phyloP scores from a whole-genome alignment of 306 rosid genomes.

The Oemleria cerasiformis region DNA sequence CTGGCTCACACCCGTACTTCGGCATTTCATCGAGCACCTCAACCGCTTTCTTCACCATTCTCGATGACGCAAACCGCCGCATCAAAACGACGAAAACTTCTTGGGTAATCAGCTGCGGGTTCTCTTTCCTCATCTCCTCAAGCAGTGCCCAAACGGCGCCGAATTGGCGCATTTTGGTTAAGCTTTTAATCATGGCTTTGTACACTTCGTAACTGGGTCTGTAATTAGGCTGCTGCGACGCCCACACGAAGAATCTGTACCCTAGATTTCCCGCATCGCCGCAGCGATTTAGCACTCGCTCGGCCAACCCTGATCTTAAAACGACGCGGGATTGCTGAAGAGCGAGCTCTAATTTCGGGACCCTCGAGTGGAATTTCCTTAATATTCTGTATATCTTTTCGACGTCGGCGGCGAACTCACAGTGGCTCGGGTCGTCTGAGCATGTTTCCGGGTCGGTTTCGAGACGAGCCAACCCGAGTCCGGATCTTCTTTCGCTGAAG shows the following conservation, averaged over 20 bases:
- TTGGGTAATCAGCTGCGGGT: slow-evolving; percentile 51
- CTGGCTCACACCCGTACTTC: slow-evolving; percentile 73
- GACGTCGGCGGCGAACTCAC: slow-evolving; percentile 66
- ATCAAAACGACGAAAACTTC: slow-evolving; percentile 68
- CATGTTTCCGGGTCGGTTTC: slow-evolving; percentile 16
- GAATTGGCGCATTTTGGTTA: slow-evolving; percentile 81
- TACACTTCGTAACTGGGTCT: slow-evolving; percentile 55
- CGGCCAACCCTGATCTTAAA: slow-evolving; percentile 62
- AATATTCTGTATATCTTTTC: slow-evolving; percentile 68
- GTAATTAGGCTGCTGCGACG: slow-evolving; percentile 77
- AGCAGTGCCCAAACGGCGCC: slow-evolving; percentile 81
- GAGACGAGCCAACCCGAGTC: slow-evolving; percentile 44
- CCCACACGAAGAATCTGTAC: slow-evolving; percentile 70
- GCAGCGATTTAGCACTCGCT: slow-evolving; percentile 63
- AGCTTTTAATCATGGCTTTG: slow-evolving; percentile 67
- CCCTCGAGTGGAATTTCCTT: slow-evolving; percentile 68
- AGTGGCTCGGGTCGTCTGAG: slow-evolving; percentile 25
- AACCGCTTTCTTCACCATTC: slow-evolving; percentile 78
- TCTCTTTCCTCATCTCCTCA: slow-evolving; percentile 78
- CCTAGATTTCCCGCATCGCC: slow-evolving; percentile 89
- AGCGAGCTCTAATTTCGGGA: slow-evolving; percentile 75
- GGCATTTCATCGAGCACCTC: slow-evolving; percentile 88
- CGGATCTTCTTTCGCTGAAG: slow-evolving; percentile 3
- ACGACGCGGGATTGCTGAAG: slow-evolving; percentile 66
- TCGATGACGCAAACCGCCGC: slow-evolving; percentile 78